Evolutionary conservation across 2,329 filamentous ascomycete species (phyloP).

Genomic region (Raffaelea albimanens): DNA sequence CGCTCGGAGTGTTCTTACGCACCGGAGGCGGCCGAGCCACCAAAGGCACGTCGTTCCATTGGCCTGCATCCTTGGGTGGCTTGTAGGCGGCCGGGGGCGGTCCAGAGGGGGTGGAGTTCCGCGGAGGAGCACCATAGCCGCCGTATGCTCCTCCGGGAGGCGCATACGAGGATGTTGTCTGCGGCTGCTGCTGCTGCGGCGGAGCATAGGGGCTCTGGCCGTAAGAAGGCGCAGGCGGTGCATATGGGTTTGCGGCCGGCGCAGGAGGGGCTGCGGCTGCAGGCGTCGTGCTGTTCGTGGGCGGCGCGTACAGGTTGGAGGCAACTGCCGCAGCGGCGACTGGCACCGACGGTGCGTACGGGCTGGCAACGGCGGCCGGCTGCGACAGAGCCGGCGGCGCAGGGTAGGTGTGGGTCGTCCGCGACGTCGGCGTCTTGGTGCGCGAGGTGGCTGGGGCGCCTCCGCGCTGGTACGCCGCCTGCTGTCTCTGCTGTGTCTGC

Average conservation of each 20-base stretch:
- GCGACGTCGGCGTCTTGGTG: slow-evolving; percentile 16
- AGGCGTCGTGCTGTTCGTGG: background rate
- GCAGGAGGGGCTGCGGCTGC: background rate
- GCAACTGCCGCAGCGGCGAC: slow-evolving; percentile 3
- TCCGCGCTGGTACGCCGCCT: background rate
- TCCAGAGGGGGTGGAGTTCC: slow-evolving; percentile 58
- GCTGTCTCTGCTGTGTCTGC: slow-evolving; percentile 10
- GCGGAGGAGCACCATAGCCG: slow-evolving; percentile 33
- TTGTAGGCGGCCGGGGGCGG: slow-evolving; percentile 53
- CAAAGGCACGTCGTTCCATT: slow-evolving; percentile 94
- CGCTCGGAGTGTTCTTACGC: slow-evolving; percentile 64
- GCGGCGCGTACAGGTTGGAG: slow-evolving; percentile 25
- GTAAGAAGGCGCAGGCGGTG: background rate
- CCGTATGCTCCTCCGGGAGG: slow-evolving; percentile 42
- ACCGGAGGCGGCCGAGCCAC: slow-evolving; percentile 65
- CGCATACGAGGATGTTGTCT: slow-evolving; percentile 13
- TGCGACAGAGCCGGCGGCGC: slow-evolving; percentile 23
- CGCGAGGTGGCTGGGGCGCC: background rate
- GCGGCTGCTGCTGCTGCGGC: slow-evolving; percentile 9
- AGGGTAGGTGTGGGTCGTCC: too few relatives aligned
- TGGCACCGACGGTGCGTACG: slow-evolving; percentile 34
- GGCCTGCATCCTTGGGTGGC: slow-evolving; percentile 56
- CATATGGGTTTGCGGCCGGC: background rate
- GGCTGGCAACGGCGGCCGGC: slow-evolving; percentile 26
- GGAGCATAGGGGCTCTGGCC: slow-evolving; percentile 1